These are phyloP conservation scores for Fusarium chuoi DNA, from an alignment of 2,329 filamentous ascomycete species.

Conservation along the genomic window DNA sequence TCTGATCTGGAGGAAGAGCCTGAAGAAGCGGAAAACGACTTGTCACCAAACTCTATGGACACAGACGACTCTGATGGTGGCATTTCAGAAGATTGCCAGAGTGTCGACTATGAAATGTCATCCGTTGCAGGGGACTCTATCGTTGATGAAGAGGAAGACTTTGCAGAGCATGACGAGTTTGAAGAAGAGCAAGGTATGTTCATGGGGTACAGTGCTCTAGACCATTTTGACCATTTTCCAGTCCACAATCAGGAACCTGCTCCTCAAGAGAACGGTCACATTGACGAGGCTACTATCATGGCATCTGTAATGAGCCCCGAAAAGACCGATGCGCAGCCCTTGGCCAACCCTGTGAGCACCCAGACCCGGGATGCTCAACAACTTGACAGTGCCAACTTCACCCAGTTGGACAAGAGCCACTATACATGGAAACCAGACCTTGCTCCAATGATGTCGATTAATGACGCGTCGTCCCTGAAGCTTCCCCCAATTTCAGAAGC, in stretches of 20 bases:
- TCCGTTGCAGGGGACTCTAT: neutral
- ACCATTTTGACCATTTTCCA: constrained; percentile 22
- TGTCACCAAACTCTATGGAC: constrained; percentile 31
- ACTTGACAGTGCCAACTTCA: neutral
- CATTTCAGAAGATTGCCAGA: constrained; percentile 8
- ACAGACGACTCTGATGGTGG: constrained; percentile 19
- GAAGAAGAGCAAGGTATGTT: constrained; percentile 30
- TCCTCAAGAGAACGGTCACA: neutral
- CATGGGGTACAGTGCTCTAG: neutral
- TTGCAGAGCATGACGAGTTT: constrained; percentile 41
- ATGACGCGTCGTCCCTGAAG: neutral
- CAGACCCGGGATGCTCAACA: neutral
- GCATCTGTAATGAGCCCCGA: neutral
- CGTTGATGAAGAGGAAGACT: constrained; percentile 17
- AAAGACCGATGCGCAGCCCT: neutral
- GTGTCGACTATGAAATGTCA: neutral
- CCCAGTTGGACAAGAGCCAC: neutral
- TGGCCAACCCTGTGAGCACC: neutral
- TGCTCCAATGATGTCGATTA: constrained; percentile 6
- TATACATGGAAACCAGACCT: constrained; percentile 8
- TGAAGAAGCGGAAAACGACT: constrained; percentile 8
- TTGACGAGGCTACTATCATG: neutral
- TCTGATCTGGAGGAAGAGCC: constrained; percentile 7
- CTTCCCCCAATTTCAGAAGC: constrained; percentile 37
- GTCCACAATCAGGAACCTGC: neutral